Conservation (phyloP, 495 filamentous ascomycete species). For the Penicillium angulare region DNA sequence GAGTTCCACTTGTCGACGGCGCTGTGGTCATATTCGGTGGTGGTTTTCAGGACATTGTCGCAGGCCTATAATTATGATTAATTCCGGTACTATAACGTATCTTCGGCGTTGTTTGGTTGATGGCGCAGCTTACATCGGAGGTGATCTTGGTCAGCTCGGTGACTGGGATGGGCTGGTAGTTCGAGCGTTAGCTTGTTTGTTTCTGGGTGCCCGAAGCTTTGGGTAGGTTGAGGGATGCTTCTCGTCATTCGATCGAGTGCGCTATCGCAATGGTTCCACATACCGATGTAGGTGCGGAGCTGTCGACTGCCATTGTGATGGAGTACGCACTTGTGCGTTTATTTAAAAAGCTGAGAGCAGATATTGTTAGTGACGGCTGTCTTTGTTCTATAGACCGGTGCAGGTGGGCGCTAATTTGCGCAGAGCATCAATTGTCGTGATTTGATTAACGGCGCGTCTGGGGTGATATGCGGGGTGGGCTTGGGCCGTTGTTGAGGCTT, state of each 20-base stretch:
- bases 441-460: neutral
- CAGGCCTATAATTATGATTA: constrained; percentile 61
- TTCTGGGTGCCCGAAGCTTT: neutral
- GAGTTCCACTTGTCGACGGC: constrained; percentile 83
- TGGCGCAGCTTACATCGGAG: constrained; percentile 60
- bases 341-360: too few relatives aligned
- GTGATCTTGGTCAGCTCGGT: constrained; percentile 80
- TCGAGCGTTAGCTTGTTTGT: neutral
- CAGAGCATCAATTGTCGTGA: too few relatives aligned
- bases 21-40: constrained; percentile 77
- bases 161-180: constrained; percentile 67
- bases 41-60: constrained; percentile 66
- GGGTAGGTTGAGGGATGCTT: too few relatives aligned
- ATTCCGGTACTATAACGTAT: neutral
- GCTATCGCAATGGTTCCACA: constrained; percentile 13
- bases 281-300: constrained; percentile 31
- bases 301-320: constrained; percentile 39
- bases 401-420: too few relatives aligned
- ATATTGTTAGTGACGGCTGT: neutral
- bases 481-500: neutral
- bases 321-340: too few relatives aligned
- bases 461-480: neutral
- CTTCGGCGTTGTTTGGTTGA: neutral
- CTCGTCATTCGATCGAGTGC: neutral
- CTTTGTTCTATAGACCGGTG: too few relatives aligned